Conservation (phyloP, 2,329 filamentous ascomycete genomes). For the Tolypocladium tundrense region DNA sequence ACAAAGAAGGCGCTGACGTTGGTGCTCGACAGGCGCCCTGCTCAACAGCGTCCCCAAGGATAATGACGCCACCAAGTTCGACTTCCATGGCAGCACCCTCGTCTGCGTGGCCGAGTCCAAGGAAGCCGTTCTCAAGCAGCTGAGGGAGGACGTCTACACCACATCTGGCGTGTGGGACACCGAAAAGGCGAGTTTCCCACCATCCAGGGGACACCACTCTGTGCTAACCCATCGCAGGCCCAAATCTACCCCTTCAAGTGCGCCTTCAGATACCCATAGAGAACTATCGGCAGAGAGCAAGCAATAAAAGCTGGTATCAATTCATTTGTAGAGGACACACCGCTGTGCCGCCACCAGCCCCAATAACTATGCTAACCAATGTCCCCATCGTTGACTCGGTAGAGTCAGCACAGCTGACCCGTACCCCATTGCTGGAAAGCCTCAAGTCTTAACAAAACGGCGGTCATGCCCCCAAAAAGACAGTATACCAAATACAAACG, state of each 20-base stretch:
- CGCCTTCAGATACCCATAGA: constrained; percentile 24
- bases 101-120: constrained; percentile 55
- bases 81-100: constrained; percentile 67
- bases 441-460: constrained; percentile 7
- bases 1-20: background rate
- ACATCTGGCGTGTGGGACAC: constrained; percentile 71
- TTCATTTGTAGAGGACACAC: background rate
- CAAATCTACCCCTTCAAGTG: constrained; percentile 41
- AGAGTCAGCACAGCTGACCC: constrained; percentile 6
- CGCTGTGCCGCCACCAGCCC: background rate
- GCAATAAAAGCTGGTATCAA: constrained; percentile 3
- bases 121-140: constrained; percentile 56
- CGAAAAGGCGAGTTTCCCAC: constrained; percentile 40
- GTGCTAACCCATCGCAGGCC: constrained; percentile 17
- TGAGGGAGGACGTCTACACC: constrained; percentile 66
- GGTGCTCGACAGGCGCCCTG: constrained; percentile 45
- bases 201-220: too few species aligned
- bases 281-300: background rate
- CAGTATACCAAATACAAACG: background rate
- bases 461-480: background rate
- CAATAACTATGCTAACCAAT: background rate
- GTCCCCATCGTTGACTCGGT: background rate
- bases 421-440: constrained; percentile 14
- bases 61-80: constrained; percentile 44
- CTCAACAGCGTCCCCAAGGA: constrained; percentile 56